Percentiles rank a stretch among this genome's conserved stretches.
Evolutionary conservation across 2,329 filamentous ascomycete species (phyloP).

Genomic region (Fusarium domesticum): DNA sequence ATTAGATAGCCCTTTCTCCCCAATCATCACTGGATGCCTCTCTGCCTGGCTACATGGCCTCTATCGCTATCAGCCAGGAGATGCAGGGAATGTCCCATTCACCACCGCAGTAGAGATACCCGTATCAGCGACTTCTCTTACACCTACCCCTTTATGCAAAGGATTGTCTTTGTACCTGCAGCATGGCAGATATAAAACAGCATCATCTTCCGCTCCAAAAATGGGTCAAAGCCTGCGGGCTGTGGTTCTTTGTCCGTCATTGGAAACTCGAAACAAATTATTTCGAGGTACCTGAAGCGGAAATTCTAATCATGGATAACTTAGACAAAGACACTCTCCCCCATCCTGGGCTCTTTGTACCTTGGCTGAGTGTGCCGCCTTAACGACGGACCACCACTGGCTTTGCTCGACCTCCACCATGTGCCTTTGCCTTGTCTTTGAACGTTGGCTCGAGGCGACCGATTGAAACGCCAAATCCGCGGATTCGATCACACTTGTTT

Average conservation of each 20-base stretch:
- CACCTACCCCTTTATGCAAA: slow-evolving; percentile 24
- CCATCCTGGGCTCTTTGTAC: slow-evolving; percentile 10
- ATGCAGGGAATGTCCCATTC: slow-evolving; percentile 23
- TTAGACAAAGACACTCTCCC: too few relatives aligned
- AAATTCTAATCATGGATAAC: too few relatives aligned
- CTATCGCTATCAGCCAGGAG: slow-evolving; percentile 26
- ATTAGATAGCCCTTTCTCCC: slow-evolving; percentile 28
- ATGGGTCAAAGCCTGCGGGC: too few relatives aligned
- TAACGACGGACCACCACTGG: not conserved
- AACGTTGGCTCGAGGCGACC: slow-evolving; percentile 11
- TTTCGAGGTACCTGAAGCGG: too few relatives aligned
- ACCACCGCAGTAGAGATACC: slow-evolving; percentile 18
- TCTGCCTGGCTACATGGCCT: slow-evolving; percentile 15
- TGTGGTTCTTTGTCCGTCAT: not conserved
- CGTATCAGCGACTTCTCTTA: slow-evolving; percentile 22
- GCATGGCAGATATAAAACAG: slow-evolving; percentile 16
- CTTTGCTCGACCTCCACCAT: slow-evolving; percentile 9
- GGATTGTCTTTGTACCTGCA: slow-evolving; percentile 4
- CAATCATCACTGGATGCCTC: slow-evolving; percentile 24
- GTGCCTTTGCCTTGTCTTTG: not conserved
- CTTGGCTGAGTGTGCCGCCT: not conserved
- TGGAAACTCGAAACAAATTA: too few relatives aligned
- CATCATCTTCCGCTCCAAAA: not conserved
- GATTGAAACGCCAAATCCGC: slow-evolving; percentile 2
- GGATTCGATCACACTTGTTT: too few relatives aligned